phyloP scores from a whole-genome alignment of 164 flowering plant species.

The Vitis vinifera region ASM3070453v1 NC_081806.1:9630001-9630500 shows the following conservation, averaged over 20 bases:
- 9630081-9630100: conserved; percentile 76
- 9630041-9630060: conserved; percentile 72
- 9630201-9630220: conserved; percentile 73
- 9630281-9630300: conserved; percentile 63
- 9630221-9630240: conserved; percentile 81
- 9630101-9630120: conserved; percentile 66
- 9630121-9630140: conserved; percentile 56
- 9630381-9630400: conserved; percentile 62
- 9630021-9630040: conserved; percentile 44
- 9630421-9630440: conserved; percentile 57
- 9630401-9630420: conserved; percentile 69
- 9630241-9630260: conserved; percentile 71
- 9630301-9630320: conserved; percentile 60
- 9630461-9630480: conserved; percentile 35
- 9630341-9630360: conserved; percentile 75
- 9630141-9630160: conserved; percentile 43
- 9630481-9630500: conserved; percentile 24
- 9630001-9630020: conserved; percentile 59
- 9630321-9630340: conserved; percentile 66
- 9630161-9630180: conserved; percentile 62
- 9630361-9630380: conserved; percentile 60
- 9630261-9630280: conserved; percentile 73
- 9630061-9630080: conserved; percentile 71
- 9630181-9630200: conserved; percentile 64
- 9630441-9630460: conserved; percentile 36